Conservation (phyloP, 2,329 filamentous ascomycete genomes). For the Cryphonectria radicalis region DNA sequence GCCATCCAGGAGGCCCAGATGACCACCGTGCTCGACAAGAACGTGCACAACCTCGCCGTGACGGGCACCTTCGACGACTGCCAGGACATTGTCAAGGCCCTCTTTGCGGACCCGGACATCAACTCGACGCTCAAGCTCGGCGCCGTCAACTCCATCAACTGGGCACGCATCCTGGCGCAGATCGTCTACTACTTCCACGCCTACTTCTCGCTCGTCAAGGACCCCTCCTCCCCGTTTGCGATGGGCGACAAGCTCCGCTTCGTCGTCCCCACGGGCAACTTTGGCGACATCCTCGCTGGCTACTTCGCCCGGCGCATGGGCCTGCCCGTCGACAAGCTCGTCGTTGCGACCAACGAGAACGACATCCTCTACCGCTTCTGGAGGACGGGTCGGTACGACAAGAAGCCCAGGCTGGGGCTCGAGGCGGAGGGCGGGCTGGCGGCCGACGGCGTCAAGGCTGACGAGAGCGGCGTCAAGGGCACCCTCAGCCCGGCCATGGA, state of each 20-base stretch:
- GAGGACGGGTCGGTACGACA: conserved; percentile 88
- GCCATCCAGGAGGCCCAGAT: conserved; percentile 96
- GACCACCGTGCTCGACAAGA: conserved; percentile 88
- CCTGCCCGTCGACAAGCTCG: conserved; percentile 81
- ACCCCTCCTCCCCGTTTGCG: conserved; percentile 61
- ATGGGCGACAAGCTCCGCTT: conserved; percentile 75
- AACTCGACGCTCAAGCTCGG: conserved; percentile 84
- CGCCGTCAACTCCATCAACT: conserved; percentile 97
- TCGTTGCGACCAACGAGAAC: conserved; percentile 96
- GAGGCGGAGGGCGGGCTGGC: conserved; percentile 67
- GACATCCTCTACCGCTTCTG: conserved; percentile 96
- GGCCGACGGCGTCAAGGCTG: conserved; percentile 64
- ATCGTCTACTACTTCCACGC: conserved; percentile 97
- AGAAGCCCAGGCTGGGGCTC: conserved; percentile 66
- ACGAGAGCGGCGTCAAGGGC: conserved; percentile 80
- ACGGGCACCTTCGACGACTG: conserved; percentile 95
- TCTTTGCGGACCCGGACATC: conserved; percentile 84
- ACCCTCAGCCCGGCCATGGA: conserved; percentile 97
- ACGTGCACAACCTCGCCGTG: conserved; percentile 91
- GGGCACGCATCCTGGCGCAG: conserved; percentile 91
- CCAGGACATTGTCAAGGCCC: conserved; percentile 93
- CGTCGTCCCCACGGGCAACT: conserved; percentile 94
- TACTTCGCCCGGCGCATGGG: conserved; percentile 72
- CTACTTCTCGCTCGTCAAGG: conserved; percentile 78
- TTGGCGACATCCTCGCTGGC: conserved; percentile 90